Base-by-base conservation (phyloP, 371 early-diverging fungal genomes). In the Syncephalis plumigaleata region DNA sequence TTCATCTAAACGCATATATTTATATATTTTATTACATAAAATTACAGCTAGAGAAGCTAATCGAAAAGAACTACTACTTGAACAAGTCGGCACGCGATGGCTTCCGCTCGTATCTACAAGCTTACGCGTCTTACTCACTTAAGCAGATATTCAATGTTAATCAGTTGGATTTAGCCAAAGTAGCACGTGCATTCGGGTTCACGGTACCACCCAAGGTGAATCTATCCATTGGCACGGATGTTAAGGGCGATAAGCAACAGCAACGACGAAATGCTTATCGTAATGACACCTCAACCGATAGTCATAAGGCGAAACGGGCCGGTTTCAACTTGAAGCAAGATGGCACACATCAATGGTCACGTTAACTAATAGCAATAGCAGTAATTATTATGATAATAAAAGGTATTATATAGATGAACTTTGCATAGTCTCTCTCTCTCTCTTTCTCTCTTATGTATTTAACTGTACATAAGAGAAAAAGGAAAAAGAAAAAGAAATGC, bases 41-140 rank as follows among this genome's bases (percentile, higher is more conserved):
- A 7, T 31, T 7, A 31, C 11, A 95, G 73, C 77, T 98, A 5
- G 97, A 98, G 55, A 80, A 83, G 60, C 73, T 98, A 44, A 79
- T 98, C 3, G 87, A 89, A 60, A 91, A 91, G 76, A 98, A 98
- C 74, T 96, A 89, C 64, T 97, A 95, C 65, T 73, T 98, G n/a
- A 85, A 96, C 71, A 79, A 86, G 60, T 86, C 87, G n/a, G 99
- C 98, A n/a, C 82, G 84, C 49, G 93, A 96, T 57, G 98, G 93
- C 1, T 98, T 85, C 68, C 79, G 91, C 54, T 87, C 91, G 36
- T 98, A 95, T 61, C 66, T 98, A 24, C 92, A 90, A 64, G 84
- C 96, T n/a, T 98, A 98, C 57, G 89, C 95, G 15, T 85, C 88
- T 17, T 95, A 92, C 62, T 83, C 87, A 51, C 79, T 88, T 42